Evolutionary conservation across 1,284 basidiomycete species (phyloP).

Genomic region (Heterobasidion irregulare): DNA sequence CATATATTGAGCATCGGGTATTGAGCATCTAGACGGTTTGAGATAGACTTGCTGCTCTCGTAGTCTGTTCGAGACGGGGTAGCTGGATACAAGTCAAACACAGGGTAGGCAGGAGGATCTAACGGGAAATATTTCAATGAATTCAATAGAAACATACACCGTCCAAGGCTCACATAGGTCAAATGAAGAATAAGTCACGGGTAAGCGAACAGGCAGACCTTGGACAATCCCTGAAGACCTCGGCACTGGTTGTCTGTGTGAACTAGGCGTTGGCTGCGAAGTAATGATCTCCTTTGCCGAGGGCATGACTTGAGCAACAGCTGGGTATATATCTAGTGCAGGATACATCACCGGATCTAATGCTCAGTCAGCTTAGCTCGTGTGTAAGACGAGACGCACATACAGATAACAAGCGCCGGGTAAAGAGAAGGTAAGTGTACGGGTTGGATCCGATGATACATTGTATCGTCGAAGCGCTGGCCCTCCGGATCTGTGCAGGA

Average conservation of each 20-base stretch:
- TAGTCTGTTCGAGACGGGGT: not conserved
- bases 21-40: not conserved
- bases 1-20: not conserved
- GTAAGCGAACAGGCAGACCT: not conserved
- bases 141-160: not conserved
- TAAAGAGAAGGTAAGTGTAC: slow-evolving; percentile 1
- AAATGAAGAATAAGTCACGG: not conserved
- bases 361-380: not conserved
- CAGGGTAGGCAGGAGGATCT: slow-evolving; percentile 7
- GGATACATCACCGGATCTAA: slow-evolving; percentile 12
- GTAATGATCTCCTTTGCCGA: not conserved
- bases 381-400: not conserved
- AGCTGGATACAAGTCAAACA: slow-evolving; percentile 20
- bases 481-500: slow-evolving; percentile 2
- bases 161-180: not conserved
- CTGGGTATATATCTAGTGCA: slow-evolving; percentile 5
- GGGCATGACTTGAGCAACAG: not conserved
- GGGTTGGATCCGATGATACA: not conserved
- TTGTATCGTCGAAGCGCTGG: not conserved
- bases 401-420: slow-evolving; percentile 9
- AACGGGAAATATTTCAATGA: not conserved
- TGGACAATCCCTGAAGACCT: not conserved
- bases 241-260: not conserved
- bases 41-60: not conserved
- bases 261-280: not conserved